Base-by-base conservation (phyloP, 805 yeast species). In the Komagataella pastoris region DNA sequence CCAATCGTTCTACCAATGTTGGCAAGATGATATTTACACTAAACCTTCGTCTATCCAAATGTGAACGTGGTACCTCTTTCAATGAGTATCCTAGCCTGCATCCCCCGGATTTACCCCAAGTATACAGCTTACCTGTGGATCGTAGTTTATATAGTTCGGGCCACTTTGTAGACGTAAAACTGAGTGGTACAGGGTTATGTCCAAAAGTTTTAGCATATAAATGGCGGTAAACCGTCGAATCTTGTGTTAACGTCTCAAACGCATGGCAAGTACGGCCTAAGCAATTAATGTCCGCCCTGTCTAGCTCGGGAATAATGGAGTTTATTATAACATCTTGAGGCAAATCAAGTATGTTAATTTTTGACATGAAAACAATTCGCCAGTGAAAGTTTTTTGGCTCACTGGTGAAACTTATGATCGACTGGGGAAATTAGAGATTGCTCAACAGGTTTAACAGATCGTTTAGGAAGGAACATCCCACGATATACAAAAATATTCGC, bases 31-130 rank as follows among this genome's bases (percentile, higher is more conserved):
- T 44, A 19, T 19, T 18, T 43, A 57, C 56, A 12, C 53, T 55
- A 24, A 62, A 59, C 2, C 61, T 58, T 3, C 52, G 40, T 3
- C 59, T 55, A 49, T 53, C 47, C 40, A 64, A 24, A 55, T 60
- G 55, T 7, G 56, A 57, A 10, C 24, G 47, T 3, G 70, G 68
- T 8, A 66, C 57, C 23, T 63, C 62, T 2, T 58, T 57, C 1
- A 65, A 47, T 2, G 62, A 50, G 52, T 66, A 70, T 1, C 85
- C 85, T 47, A 80, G 60, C 44, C 84, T 61, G 6, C 78, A 77
- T 44, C 65, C 61, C 14, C 59, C 54, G 12, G 68, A 56, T 7
- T 69, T 55, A 3, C 82, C 79, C 86, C 86, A 79, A 0, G 81
- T 73, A 53, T 64, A 71, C 3, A 80, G 54, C 44, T 68, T 60